A percentile compares a stretch with the other conserved stretches of the same genome.
phyloP scores from a whole-genome alignment of 805 yeast genomes.

The Metschnikowia anglica region DNA sequence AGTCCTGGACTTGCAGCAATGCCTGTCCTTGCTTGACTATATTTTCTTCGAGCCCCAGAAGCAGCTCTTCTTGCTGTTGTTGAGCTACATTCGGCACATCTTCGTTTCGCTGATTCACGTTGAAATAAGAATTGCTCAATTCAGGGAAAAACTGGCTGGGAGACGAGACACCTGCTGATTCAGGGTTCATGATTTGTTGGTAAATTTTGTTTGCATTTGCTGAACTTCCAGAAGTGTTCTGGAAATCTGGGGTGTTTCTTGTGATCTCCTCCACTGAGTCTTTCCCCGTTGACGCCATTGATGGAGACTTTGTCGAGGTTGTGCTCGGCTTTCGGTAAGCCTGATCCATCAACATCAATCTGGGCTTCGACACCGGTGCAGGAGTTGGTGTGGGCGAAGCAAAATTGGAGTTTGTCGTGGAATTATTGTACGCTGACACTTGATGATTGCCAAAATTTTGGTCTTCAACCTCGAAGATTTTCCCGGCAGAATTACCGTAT shows the following conservation, averaged over 20 bases:
- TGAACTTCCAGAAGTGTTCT: constrained; percentile 6
- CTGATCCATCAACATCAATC: constrained; percentile 43
- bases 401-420: constrained; percentile 7
- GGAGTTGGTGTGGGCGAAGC: constrained; percentile 1
- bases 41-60: constrained; percentile 45
- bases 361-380: constrained; percentile 25
- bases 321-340: constrained; percentile 24
- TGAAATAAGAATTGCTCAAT: constrained; percentile 21
- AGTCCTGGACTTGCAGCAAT: constrained; percentile 55
- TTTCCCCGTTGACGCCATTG: constrained; percentile 12
- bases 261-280: constrained; percentile 22
- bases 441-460: constrained; percentile 22
- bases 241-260: constrained; percentile 15
- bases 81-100: neutral
- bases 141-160: constrained; percentile 39
- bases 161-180: constrained; percentile 24
- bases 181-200: constrained; percentile 33
- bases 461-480: constrained; percentile 39
- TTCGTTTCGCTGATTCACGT: neutral
- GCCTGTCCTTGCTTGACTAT: constrained; percentile 50
- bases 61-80: constrained; percentile 12
- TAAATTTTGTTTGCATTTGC: constrained; percentile 29
- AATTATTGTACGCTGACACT: constrained; percentile 22
- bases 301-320: constrained; percentile 11
- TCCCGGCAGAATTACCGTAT: constrained; percentile 62